These are phyloP conservation scores for Fusarium transvaalense DNA, from an alignment of 2,329 filamentous ascomycete species.

Conservation along the genomic window DNA sequence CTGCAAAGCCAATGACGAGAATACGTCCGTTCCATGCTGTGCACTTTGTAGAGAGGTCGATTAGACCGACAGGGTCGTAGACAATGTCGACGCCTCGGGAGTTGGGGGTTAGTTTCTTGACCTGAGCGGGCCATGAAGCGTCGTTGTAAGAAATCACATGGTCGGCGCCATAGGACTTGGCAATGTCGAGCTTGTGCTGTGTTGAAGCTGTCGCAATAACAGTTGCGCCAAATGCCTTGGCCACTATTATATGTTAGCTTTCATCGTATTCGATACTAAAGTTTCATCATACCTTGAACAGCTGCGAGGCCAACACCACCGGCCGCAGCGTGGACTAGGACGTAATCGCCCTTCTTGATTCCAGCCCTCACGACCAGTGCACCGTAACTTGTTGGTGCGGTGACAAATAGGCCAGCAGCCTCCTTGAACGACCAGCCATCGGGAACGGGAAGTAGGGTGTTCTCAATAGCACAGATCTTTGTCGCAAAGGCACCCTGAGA, in stretches of 20 bases:
- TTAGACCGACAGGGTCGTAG: constrained; percentile 92
- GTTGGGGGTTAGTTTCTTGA: constrained; percentile 82
- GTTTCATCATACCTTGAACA: constrained; percentile 72
- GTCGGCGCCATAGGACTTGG: constrained; percentile 85
- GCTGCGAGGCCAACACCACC: constrained; percentile 92
- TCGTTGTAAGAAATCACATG: constrained; percentile 82
- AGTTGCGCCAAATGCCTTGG: constrained; percentile 89
- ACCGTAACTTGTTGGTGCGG: constrained; percentile 89
- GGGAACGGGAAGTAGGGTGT: constrained; percentile 78
- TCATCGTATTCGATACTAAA: not conserved
- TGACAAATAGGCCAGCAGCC: constrained; percentile 90
- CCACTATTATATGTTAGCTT: constrained; percentile 62
- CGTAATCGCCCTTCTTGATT: constrained; percentile 83
- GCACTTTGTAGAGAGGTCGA: constrained; percentile 90
- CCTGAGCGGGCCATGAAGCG: constrained; percentile 71
- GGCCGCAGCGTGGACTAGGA: constrained; percentile 91
- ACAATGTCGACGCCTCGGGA: constrained; percentile 87
- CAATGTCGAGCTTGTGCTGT: constrained; percentile 82
- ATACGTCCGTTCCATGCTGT: constrained; percentile 93
- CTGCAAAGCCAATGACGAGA: constrained; percentile 88
- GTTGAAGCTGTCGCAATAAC: constrained; percentile 95
- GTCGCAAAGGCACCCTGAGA: constrained; percentile 89
- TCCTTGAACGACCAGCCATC: constrained; percentile 85
- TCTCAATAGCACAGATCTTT: constrained; percentile 75
- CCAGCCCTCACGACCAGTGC: constrained; percentile 82